Percentiles rank a stretch among this genome's conserved stretches.
Evolutionary conservation across 495 filamentous ascomycete species (phyloP).

Genomic region (Amphirosellinia nigrospora): DNA sequence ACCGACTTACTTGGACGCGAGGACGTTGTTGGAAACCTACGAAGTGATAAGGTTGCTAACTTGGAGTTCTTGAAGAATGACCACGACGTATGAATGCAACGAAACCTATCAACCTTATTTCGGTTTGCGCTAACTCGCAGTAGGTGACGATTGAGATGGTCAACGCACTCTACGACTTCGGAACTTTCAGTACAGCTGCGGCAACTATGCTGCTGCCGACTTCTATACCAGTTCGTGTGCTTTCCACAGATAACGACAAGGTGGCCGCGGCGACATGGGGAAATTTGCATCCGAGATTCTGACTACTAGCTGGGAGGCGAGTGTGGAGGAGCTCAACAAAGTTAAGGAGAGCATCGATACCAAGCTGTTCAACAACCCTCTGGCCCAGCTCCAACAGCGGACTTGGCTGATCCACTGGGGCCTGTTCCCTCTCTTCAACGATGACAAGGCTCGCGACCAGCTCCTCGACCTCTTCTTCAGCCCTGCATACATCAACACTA

Average conservation of each 20-base stretch:
- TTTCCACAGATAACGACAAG: slow-evolving; percentile 97
- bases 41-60: slow-evolving; percentile 96
- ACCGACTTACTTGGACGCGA: slow-evolving; percentile 81
- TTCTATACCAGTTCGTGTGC: slow-evolving; percentile 96
- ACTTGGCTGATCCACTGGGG: slow-evolving; percentile 98
- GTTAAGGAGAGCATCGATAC: slow-evolving; percentile 92
- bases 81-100: slow-evolving; percentile 66
- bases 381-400: slow-evolving; percentile 91
- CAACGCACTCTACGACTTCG: slow-evolving; percentile 89
- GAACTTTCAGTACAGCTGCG: slow-evolving; percentile 97
- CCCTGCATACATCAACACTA: slow-evolving; percentile 96
- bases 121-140: slow-evolving; percentile 25
- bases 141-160: slow-evolving; percentile 92
- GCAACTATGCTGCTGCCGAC: slow-evolving; percentile 90
- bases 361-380: slow-evolving; percentile 91
- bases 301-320: slow-evolving; percentile 88
- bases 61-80: slow-evolving; percentile 94
- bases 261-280: slow-evolving; percentile 95
- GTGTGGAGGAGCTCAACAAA: slow-evolving; percentile 94
- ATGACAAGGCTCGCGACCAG: slow-evolving; percentile 86
- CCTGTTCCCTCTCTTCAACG: slow-evolving; percentile 98
- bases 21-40: slow-evolving; percentile 83
- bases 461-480: slow-evolving; percentile 97
- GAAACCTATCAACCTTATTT: not conserved
- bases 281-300: slow-evolving; percentile 91